Percentiles rank a stretch among this genome's conserved stretches.
Conservation (phyloP, 495 filamentous ascomycete genomes). For the Bryoglossum gracile region DNA sequence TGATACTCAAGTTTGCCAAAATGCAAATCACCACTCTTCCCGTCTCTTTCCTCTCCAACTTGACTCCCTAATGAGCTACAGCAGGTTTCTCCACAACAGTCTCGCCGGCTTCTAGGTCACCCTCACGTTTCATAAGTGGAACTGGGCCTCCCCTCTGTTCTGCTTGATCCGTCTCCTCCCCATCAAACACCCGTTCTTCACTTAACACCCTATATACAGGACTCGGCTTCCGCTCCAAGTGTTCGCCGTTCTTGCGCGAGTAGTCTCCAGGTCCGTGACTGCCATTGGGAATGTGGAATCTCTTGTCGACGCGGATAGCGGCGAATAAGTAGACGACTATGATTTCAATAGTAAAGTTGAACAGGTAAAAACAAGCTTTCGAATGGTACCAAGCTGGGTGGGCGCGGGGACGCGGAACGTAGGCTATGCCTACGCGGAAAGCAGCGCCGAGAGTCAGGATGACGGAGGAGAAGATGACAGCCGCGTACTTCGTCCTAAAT, state of each 20-base stretch:
- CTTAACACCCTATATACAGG: conserved; percentile 1
- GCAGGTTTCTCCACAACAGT: neutral
- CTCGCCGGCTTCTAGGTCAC: neutral
- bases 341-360: conserved; percentile 70
- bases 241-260: neutral
- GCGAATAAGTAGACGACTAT: conserved; percentile 58
- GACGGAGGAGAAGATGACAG: conserved; percentile 47
- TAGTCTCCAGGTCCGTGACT: conserved; percentile 21
- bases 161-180: neutral
- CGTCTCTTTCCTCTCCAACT: too few relatives aligned
- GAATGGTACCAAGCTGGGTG: conserved; percentile 61
- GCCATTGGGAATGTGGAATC: conserved; percentile 62
- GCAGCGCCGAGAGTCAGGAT: conserved; percentile 63
- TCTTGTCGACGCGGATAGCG: conserved; percentile 58
- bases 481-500: conserved; percentile 55
- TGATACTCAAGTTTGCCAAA: too few relatives aligned
- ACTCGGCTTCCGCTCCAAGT: neutral
- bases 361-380: conserved; percentile 70
- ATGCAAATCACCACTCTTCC: too few relatives aligned
- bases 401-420: conserved; percentile 41
- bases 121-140: neutral
- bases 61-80: neutral
- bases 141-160: neutral
- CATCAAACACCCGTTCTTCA: conserved; percentile 15
- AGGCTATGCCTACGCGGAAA: conserved; percentile 56